Base-by-base conservation (phyloP, 2,329 filamentous ascomycete genomes). In the Calonectria henricotiae region DNA sequence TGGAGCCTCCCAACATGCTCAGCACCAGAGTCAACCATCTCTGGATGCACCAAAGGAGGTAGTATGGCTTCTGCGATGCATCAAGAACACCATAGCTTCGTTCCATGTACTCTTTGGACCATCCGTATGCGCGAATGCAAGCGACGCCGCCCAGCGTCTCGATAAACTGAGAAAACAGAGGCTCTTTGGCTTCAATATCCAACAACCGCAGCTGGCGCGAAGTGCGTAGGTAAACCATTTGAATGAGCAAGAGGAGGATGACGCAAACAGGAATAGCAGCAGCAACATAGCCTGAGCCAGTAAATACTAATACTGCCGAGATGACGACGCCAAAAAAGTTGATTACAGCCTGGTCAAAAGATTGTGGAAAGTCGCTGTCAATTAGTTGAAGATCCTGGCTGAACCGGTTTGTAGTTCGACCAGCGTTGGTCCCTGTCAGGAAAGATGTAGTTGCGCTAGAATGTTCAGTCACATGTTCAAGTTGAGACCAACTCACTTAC, bases 351-450 rank as follows among this genome's bases (percentile, higher is more conserved):
- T 55, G 30, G 30, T 55, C 49, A 30, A 55, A 35, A 35, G 49
- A 55, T 15, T 37, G n/a, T 12, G 49, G 49, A 20, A 55, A 30
- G 30, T 55, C 49, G n/a, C 9, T 55, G 32, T 55, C 49, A 9
- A 55, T 55, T 8, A 55, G n/a, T 23, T 55, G 49, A 6, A 55
- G 12, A 20, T 55, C 49, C n/a, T 55, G 49, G n/a, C 49, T 55
- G n/a, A 55, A 55, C 9, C 49, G 35, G n/a, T 55, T 55, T 15
- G 49, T 55, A 23, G 49, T 55, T 55, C n/a, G 9, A 5, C 49
- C 49, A 6, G 49, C 32, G 2, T 55, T 35, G 9, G 49, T 55
- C 11, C 49, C 49, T 7, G 49, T 55, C 11, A 55, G 5, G 30
- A 55, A 55, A 7, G 49, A 11, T 5, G 49, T 37, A 15, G 49